A percentile compares a stretch with the other conserved stretches of the same genome.
Conservation (phyloP, 768 basidiomycete species). For the Trametes meyenii region DNA sequence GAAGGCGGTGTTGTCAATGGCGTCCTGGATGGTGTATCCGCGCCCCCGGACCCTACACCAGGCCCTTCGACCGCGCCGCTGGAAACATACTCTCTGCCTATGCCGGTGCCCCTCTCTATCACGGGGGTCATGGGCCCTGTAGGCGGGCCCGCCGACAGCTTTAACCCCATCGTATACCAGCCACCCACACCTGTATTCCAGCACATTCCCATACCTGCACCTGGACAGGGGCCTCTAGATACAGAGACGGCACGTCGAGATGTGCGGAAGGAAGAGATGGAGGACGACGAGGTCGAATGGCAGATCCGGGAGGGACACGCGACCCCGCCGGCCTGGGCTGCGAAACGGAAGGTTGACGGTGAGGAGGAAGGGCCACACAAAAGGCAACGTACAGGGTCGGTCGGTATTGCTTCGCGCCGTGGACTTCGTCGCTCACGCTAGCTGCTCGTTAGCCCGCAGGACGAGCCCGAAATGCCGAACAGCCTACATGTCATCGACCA, state of each 20-base stretch:
- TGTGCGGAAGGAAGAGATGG: slow-evolving; percentile 69
- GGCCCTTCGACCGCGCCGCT: slow-evolving; percentile 9
- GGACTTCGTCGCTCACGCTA: neutral
- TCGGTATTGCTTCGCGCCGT: neutral
- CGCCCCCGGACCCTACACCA: neutral
- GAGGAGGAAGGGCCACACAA: slow-evolving; percentile 42
- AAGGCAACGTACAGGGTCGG: slow-evolving; percentile 47
- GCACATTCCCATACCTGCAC: slow-evolving; percentile 17
- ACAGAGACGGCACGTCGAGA: slow-evolving; percentile 42
- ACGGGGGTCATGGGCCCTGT: slow-evolving; percentile 19
- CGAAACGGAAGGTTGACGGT: slow-evolving; percentile 55
- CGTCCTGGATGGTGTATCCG: neutral
- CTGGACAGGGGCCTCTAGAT: slow-evolving; percentile 31
- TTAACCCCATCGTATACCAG: slow-evolving; percentile 18
- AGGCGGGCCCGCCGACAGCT: slow-evolving; percentile 14
- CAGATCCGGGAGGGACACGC: slow-evolving; percentile 58
- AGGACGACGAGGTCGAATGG: slow-evolving; percentile 69
- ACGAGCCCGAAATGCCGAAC: slow-evolving; percentile 2
- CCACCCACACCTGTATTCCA: slow-evolving; percentile 17
- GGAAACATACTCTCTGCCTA: slow-evolving; percentile 24
- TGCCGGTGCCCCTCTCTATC: slow-evolving; percentile 24
- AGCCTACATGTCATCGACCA: slow-evolving; percentile 67
- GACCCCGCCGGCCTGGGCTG: slow-evolving; percentile 67
- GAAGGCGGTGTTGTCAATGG: neutral
- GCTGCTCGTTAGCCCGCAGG: slow-evolving; percentile 8